Evolutionary conservation across 164 flowering plant genomes (phyloP).

Genomic region (Annona squamosa): DNA sequence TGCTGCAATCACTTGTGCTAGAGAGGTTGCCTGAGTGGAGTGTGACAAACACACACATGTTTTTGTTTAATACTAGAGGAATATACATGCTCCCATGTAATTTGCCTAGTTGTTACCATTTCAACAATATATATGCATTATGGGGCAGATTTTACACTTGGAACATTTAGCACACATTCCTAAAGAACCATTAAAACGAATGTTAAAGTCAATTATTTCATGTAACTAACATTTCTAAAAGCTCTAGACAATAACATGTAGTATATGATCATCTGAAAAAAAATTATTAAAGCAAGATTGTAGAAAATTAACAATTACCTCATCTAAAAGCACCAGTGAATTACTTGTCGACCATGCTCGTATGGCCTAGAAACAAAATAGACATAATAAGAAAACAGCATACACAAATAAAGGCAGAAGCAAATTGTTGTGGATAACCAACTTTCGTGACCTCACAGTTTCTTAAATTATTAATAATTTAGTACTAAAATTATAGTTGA

Average conservation of each 20-base stretch:
- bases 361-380: constrained; percentile 52
- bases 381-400: not conserved
- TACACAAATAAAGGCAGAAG: no score
- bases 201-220: not conserved
- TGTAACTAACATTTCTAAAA: not conserved
- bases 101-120: no score
- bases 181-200: not conserved
- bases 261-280: not conserved
- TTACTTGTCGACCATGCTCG: constrained; percentile 51
- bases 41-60: no score
- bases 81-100: no score
- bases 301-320: constrained; percentile 41
- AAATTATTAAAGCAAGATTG: not conserved
- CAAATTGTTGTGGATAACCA: no score
- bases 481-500: no score
- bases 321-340: constrained; percentile 87
- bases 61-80: no score
- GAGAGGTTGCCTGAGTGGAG: no score
- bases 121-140: not conserved
- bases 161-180: not conserved
- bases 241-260: not conserved
- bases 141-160: not conserved
- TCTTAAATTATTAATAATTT: no score
- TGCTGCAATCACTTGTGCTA: no score
- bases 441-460: no score